Conservation (phyloP, 768 basidiomycete species). For the Serendipita vermifera region DNA sequence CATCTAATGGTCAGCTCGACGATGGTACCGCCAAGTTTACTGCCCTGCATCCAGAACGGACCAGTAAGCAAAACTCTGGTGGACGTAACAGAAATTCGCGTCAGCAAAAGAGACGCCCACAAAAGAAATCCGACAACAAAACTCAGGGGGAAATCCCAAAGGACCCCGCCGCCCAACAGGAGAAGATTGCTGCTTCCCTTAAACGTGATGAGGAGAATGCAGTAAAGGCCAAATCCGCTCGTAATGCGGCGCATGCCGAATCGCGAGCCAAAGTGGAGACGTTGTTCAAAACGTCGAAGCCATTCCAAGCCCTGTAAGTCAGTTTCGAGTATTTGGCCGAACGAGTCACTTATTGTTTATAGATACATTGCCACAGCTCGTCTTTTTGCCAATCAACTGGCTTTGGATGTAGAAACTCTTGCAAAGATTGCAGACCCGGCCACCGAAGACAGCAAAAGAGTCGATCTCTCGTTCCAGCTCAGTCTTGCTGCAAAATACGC, state of each 20-base stretch:
- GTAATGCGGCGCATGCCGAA: conserved; percentile 12
- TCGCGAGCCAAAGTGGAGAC: conserved; percentile 13
- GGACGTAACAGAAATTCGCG: background rate
- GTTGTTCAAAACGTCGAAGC: background rate
- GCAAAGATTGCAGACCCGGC: conserved; percentile 24
- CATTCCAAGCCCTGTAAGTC: conserved; percentile 1
- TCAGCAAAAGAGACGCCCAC: background rate
- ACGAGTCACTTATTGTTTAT: background rate
- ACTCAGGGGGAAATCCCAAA: background rate
- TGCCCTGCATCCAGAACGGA: conserved; percentile 11
- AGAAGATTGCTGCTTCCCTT: conserved; percentile 11
- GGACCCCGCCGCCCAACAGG: conserved; percentile 11
- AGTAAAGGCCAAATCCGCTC: background rate
- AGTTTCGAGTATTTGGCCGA: too few relatives aligned
- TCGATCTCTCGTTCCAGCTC: conserved; percentile 29
- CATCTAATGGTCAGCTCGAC: conserved; percentile 38
- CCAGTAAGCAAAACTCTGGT: background rate
- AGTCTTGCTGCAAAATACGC: conserved; percentile 61
- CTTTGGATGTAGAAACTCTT: conserved; percentile 35
- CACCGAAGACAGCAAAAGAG: conserved; percentile 18
- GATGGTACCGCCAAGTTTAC: background rate
- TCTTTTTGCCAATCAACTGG: conserved; percentile 42
- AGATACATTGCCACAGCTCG: conserved; percentile 45
- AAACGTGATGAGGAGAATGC: background rate
- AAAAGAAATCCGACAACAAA: conserved; percentile 2